Percentiles rank a stretch among this genome's conserved stretches.
Evolutionary conservation across 2,329 filamentous ascomycete species (phyloP).

Genomic region (Venturia effusa): DNA sequence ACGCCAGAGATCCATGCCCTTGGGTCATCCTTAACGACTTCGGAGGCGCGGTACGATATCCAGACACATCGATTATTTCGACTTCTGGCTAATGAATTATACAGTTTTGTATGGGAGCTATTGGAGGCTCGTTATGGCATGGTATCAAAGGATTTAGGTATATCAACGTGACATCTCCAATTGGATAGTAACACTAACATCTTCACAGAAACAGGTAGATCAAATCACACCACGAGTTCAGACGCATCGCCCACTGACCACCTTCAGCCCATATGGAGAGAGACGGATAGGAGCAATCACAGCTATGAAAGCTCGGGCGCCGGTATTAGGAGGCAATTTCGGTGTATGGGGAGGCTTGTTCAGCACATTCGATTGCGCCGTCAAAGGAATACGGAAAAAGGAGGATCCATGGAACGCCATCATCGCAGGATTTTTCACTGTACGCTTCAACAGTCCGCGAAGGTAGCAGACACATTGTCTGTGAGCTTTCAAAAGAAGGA

Average conservation of each 20-base stretch:
- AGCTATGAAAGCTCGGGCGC: constrained; percentile 93
- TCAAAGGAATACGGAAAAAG: constrained; percentile 85
- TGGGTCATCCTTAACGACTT: constrained; percentile 97
- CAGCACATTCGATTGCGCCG: constrained; percentile 90
- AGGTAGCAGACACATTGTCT: background rate
- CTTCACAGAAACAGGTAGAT: constrained; percentile 21
- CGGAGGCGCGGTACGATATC: constrained; percentile 71
- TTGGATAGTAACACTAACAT: constrained; percentile 1
- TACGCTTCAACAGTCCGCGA: constrained; percentile 22
- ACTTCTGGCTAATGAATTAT: constrained; percentile 12
- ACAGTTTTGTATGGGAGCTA: constrained; percentile 19
- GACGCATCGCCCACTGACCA: constrained; percentile 20
- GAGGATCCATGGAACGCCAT: constrained; percentile 98
- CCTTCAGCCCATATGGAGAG: constrained; percentile 60
- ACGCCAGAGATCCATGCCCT: constrained; percentile 91
- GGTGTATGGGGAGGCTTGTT: constrained; percentile 96
- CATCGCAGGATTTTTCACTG: constrained; percentile 93
- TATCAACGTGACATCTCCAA: background rate
- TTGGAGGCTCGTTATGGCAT: constrained; percentile 67
- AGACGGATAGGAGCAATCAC: constrained; percentile 88
- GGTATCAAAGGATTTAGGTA: constrained; percentile 91
- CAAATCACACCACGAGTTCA: constrained; percentile 10
- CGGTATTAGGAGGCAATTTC: constrained; percentile 94
- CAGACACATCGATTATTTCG: background rate
- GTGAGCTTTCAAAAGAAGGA: background rate